Evolutionary conservation across 257 asterid species (phyloP).

Genomic region (Solanum stenotomum): DNA sequence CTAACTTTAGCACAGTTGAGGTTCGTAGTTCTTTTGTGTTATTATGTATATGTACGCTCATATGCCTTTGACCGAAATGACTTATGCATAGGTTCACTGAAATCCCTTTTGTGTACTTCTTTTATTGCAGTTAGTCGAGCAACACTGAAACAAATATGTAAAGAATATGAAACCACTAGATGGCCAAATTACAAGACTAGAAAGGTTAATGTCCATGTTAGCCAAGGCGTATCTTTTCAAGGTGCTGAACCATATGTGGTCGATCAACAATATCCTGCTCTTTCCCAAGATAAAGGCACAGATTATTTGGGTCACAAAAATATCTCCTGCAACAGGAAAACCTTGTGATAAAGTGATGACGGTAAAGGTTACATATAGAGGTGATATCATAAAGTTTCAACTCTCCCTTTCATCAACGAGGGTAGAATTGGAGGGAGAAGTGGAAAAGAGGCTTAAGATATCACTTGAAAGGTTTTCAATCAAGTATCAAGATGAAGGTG

Average conservation of each 20-base stretch:
- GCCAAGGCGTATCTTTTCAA: not conserved
- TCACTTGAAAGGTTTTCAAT: not conserved
- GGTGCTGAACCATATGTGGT: not conserved
- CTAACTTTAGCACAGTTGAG: not conserved
- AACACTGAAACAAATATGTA: not conserved
- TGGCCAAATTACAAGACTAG: not conserved
- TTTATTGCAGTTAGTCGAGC: not conserved
- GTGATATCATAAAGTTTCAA: constrained; percentile 7
- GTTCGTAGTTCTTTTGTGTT: not conserved
- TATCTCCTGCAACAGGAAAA: not conserved
- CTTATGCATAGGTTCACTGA: not conserved
- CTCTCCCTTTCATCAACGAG: not conserved
- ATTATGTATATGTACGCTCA: not conserved
- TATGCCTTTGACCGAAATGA: not conserved
- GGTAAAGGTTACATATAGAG: not conserved
- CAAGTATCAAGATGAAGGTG: constrained; percentile 5
- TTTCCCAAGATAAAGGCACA: not conserved
- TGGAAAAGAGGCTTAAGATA: constrained; percentile 10
- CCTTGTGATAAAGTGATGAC: not conserved
- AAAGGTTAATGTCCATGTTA: not conserved
- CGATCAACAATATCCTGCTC: not conserved
- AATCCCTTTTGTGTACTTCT: not conserved
- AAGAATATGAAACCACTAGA: not conserved
- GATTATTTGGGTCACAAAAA: not conserved
- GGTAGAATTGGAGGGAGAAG: constrained; percentile 5